Base-by-base conservation (phyloP, 2,329 filamentous ascomycete genomes). In the Onygenales sp. region DNA sequence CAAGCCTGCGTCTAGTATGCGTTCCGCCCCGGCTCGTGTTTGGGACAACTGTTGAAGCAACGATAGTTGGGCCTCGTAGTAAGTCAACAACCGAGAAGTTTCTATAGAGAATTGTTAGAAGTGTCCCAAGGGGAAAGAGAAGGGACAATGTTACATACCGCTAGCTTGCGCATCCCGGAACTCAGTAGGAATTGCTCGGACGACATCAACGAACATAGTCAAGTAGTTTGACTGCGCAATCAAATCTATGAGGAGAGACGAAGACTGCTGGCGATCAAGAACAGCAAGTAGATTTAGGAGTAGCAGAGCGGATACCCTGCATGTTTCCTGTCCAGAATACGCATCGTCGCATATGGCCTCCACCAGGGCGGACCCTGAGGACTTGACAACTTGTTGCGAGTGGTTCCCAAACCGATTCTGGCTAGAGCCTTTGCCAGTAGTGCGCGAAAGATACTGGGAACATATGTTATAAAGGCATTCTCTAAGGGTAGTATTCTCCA, bases 341-440 rank as follows among this genome's bases (percentile, higher is more conserved):
- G 90, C 91, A 72, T 98, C 93, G 64, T 98, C 93, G 65, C 91
- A 96, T 43, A 96, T 78, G 31, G 89, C 83, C 61, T 92, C 89
- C 56, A 97, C 80, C 41, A 97, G 76, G 52, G 87, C 80, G 62
- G 89, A 87, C 41, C 93, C 91, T 44, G 89, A 84, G 4, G 85
- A 82, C 67, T 88, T 89, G 60, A 94, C 79, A 1, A 87, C 85
- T 65, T 87, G 80, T 42, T 83, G 77, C 47, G 43, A 86, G 55
- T 62, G 45, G 58, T 57, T 42, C 57, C 62, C 43, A 65, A 65
- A 38, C 55, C 65, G 47, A 58, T 59, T 43, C 59, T 63, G 51
- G 57, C 63, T n/a, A 57, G 59, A 41, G 59, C 61, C 8, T 61
- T 64, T 7, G 53, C 63, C 13, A 59, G 66, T 50, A 61, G 68